These are phyloP conservation scores for Beauveria scarabaeidicola DNA, from an alignment of 2,329 filamentous ascomycete species.

Conservation along the genomic window DNA sequence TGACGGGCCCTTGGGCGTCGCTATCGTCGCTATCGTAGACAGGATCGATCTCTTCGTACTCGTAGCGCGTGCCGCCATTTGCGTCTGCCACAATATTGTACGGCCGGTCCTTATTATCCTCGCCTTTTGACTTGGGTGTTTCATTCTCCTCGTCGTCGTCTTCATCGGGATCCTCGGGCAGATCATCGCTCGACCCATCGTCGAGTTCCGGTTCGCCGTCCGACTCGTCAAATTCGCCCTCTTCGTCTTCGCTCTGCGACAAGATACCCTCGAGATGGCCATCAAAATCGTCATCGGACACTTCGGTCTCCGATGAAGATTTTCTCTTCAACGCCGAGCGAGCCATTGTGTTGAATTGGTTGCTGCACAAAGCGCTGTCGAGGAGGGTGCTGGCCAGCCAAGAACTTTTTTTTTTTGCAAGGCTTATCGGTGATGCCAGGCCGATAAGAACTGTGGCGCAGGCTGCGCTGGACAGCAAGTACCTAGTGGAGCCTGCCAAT, in stretches of 20 bases:
- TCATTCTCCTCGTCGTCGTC: conserved; percentile 29
- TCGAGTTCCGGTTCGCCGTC: conserved; percentile 29
- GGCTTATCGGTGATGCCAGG: conserved; percentile 2
- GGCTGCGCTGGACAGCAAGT: not conserved
- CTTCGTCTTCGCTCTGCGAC: conserved; percentile 47
- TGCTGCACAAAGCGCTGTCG: not conserved
- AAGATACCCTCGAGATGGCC: conserved; percentile 46
- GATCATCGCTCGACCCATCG: conserved; percentile 22
- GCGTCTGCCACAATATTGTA: conserved; percentile 65
- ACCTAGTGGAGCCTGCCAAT: not conserved
- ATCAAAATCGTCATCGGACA: conserved; percentile 56
- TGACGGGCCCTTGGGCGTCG: conserved; percentile 67
- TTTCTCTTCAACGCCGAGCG: conserved; percentile 50
- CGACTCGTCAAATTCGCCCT: conserved; percentile 33
- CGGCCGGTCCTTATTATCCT: conserved; percentile 34
- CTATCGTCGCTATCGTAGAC: conserved; percentile 95
- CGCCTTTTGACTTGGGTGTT: conserved; percentile 20
- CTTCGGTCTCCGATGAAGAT: conserved; percentile 45
- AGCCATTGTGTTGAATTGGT: conserved; percentile 1
- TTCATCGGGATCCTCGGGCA: conserved; percentile 21
- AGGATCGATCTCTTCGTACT: conserved; percentile 89
- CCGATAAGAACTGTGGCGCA: conserved; percentile 8
- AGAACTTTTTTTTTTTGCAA: conserved; percentile 9
- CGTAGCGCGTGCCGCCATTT: conserved; percentile 81
- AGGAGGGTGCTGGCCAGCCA: not conserved